Conservation (phyloP, 148 eudicot species). For the Camellia japonica region DNA sequence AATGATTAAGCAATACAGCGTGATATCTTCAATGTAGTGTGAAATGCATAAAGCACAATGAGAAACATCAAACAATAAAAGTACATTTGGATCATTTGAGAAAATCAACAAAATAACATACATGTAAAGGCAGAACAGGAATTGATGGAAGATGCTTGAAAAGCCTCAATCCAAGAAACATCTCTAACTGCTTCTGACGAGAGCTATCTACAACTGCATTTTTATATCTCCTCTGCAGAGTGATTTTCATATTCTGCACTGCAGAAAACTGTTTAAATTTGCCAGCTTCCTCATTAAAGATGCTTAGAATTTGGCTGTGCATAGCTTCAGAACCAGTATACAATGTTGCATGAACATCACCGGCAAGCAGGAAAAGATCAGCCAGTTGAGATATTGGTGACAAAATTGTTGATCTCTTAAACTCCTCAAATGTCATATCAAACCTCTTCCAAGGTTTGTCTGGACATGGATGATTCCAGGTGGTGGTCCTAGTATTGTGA, state of each 20-base stretch:
- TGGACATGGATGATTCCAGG: conserved; percentile 99
- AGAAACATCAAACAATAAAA: neutral
- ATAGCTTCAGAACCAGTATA: conserved; percentile 99
- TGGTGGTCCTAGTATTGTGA: conserved; percentile 95
- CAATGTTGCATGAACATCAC: conserved; percentile 94
- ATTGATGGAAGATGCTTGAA: conserved; percentile 92
- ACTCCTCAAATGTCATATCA: conserved; percentile 97
- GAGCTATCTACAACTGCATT: conserved; percentile 91
- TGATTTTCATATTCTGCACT: conserved; percentile 90
- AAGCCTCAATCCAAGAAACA: conserved; percentile 85
- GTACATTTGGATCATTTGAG: conserved; percentile 5
- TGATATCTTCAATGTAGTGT: neutral
- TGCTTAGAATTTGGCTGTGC: conserved; percentile 97
- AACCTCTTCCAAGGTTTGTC: conserved; percentile 99
- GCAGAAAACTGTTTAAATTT: conserved; percentile 95
- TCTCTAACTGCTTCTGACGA: conserved; percentile 95
- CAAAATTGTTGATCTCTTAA: conserved; percentile 85
- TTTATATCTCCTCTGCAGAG: conserved; percentile 89
- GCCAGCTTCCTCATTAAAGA: conserved; percentile 86
- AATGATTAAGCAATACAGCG: no score
- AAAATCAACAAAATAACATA: conserved; percentile 34
- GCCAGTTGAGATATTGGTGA: conserved; percentile 82
- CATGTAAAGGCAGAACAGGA: conserved; percentile 62
- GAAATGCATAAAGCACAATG: neutral
- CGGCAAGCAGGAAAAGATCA: conserved; percentile 84